A percentile compares a stretch with the other conserved stretches of the same genome.
Evolutionary conservation across 305 asterid species (phyloP).

Genomic region (Rubia peregrina): DNA sequence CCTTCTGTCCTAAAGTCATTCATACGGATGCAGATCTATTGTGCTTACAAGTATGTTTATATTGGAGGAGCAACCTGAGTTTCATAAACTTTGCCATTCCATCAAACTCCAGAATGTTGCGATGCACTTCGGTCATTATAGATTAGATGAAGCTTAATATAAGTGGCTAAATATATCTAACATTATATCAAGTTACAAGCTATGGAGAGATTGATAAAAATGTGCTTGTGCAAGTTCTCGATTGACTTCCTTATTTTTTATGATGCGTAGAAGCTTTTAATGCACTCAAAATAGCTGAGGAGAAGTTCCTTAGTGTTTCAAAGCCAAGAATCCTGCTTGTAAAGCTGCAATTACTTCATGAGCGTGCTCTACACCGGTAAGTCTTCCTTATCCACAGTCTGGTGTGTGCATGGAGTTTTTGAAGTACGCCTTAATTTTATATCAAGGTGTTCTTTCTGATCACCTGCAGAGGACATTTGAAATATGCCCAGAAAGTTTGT

Average conservation of each 20-base stretch:
- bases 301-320: slow-evolving; percentile 62
- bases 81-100: neutral
- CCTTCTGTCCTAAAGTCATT: neutral
- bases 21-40: neutral
- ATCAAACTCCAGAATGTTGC: neutral
- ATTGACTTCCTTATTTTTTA: neutral
- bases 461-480: slow-evolving; percentile 66
- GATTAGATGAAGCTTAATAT: neutral
- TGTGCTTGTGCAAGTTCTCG: neutral
- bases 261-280: slow-evolving; percentile 67
- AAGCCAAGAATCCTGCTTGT: slow-evolving; percentile 71
- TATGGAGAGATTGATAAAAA: neutral
- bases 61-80: neutral
- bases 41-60: neutral
- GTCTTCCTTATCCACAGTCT: slow-evolving; percentile 9
- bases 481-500: slow-evolving; percentile 73
- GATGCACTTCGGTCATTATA: neutral
- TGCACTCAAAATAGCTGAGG: slow-evolving; percentile 72
- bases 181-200: neutral
- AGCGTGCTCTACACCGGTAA: slow-evolving; percentile 78
- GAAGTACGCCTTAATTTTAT: slow-evolving; percentile 6
- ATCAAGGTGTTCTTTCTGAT: slow-evolving; percentile 8
- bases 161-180: neutral
- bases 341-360: slow-evolving; percentile 80
- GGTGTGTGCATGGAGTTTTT: neutral